Evolutionary conservation across 78 protist genomes (phyloP).

Genomic region (Dictyostelium firmibasis): DNA sequence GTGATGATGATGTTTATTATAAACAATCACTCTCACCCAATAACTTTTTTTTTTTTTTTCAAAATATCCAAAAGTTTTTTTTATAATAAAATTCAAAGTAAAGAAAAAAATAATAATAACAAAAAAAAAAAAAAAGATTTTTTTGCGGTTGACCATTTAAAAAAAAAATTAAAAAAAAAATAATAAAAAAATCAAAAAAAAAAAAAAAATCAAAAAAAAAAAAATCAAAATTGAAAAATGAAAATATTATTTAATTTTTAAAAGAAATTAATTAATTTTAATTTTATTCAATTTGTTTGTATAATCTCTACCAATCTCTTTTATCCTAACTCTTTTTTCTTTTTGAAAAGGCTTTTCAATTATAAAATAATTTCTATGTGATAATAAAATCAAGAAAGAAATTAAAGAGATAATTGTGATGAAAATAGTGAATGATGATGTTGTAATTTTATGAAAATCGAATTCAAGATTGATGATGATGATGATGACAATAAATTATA

Average conservation of each 20-base stretch:
- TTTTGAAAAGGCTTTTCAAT: not conserved
- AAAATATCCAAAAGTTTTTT: not conserved
- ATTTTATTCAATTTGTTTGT: not conserved
- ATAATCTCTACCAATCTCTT: not conserved
- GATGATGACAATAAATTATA: not conserved
- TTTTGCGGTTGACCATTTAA: not conserved
- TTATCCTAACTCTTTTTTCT: slow-evolving; percentile 16
- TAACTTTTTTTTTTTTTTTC: not conserved
- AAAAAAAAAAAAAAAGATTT: no score
- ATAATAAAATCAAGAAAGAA: not conserved
- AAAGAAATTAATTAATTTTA: not conserved
- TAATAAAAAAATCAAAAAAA: no score
- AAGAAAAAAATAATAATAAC: no score
- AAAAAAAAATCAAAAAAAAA: no score
- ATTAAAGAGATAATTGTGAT: not conserved
- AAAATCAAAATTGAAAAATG: no score
- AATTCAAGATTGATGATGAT: not conserved
- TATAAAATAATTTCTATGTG: not conserved
- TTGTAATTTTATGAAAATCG: not conserved
- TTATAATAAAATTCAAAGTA: not conserved
- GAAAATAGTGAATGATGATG: not conserved
- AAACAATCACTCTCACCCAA: not conserved
- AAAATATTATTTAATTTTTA: no score
- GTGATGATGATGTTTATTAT: not conserved
- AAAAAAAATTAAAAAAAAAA: no score